Conservation (phyloP, 1,139 yeast genomes). For the Debaryomyces sp. region DNA sequence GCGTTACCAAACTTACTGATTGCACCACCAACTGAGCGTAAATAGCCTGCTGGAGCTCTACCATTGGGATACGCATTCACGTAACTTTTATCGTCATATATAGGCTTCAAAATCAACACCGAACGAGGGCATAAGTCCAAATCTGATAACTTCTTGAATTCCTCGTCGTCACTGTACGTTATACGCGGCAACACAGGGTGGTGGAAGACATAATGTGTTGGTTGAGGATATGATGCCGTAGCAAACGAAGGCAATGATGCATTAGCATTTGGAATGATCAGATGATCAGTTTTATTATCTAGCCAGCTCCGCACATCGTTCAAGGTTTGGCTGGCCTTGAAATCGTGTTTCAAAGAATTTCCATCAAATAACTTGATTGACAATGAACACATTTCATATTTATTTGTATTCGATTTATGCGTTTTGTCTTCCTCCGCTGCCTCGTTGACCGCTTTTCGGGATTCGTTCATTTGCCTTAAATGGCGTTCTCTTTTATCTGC, state of each 20-base stretch:
- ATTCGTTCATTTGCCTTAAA: constrained; percentile 7
- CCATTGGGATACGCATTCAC: constrained; percentile 19
- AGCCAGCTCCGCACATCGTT: constrained; percentile 65
- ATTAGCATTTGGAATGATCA: constrained; percentile 30
- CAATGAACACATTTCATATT: constrained; percentile 36
- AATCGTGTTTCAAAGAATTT: constrained; percentile 45
- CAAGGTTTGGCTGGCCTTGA: constrained; percentile 44
- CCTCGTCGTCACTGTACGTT: constrained; percentile 53
- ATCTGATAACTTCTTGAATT: constrained; percentile 46
- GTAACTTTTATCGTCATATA: constrained; percentile 29
- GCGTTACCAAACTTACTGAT: constrained; percentile 31
- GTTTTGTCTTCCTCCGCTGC: background rate
- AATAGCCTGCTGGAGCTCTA: constrained; percentile 16
- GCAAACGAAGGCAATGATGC: constrained; percentile 42
- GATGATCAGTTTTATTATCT: constrained; percentile 53
- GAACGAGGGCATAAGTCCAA: constrained; percentile 67
- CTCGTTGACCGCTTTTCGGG: background rate
- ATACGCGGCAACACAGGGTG: constrained; percentile 39
- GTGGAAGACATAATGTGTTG: constrained; percentile 41
- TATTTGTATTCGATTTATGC: background rate
- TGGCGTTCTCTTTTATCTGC: constrained; percentile 54
- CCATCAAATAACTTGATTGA: constrained; percentile 62
- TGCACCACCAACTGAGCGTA: constrained; percentile 18
- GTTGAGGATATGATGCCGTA: constrained; percentile 32
- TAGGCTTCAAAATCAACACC: constrained; percentile 64